phyloP scores from a whole-genome alignment of 2,329 filamentous ascomycete species.

The Rhynchosporium agropyri region DNA sequence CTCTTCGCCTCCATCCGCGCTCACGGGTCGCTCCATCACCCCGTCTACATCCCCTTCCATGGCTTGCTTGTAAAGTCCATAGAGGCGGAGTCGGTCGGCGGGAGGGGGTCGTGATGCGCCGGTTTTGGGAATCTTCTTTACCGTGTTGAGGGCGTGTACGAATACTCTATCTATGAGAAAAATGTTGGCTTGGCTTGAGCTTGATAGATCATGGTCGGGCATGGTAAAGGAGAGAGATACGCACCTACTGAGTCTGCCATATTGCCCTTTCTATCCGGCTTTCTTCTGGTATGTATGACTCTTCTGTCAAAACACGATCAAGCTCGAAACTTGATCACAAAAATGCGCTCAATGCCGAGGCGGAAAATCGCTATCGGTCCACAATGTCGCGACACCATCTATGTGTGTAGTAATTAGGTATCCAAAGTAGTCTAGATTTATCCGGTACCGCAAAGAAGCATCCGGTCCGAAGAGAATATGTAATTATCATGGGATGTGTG shows the following conservation, averaged over 20 bases:
- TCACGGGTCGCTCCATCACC: conserved; percentile 81
- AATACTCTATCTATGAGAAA: conserved; percentile 82
- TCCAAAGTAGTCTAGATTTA: background rate
- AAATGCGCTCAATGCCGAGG: conserved; percentile 13
- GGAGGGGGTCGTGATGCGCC: conserved; percentile 87
- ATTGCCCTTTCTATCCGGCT: conserved; percentile 30
- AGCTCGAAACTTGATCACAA: conserved; percentile 1
- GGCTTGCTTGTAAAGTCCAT: conserved; percentile 98
- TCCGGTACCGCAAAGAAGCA: background rate
- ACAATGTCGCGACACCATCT: conserved; percentile 7
- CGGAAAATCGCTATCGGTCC: conserved; percentile 8
- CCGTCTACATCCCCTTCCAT: conserved; percentile 98
- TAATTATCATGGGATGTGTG: background rate
- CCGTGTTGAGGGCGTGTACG: conserved; percentile 97
- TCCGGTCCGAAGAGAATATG: background rate
- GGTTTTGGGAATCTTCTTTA: conserved; percentile 95
- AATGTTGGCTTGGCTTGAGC: background rate
- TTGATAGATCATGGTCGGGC: background rate
- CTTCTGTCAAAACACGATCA: background rate
- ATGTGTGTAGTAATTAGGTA: background rate
- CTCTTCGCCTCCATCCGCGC: conserved; percentile 58
- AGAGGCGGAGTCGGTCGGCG: conserved; percentile 82
- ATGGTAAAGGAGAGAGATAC: conserved; percentile 21
- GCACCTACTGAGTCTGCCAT: conserved; percentile 59
- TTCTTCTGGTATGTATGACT: conserved; percentile 7